Evolutionary conservation across 345 rosid species (phyloP), one percentile per base, ranked within the genome.

Genomic region (Limnanthes douglasii): DNA sequence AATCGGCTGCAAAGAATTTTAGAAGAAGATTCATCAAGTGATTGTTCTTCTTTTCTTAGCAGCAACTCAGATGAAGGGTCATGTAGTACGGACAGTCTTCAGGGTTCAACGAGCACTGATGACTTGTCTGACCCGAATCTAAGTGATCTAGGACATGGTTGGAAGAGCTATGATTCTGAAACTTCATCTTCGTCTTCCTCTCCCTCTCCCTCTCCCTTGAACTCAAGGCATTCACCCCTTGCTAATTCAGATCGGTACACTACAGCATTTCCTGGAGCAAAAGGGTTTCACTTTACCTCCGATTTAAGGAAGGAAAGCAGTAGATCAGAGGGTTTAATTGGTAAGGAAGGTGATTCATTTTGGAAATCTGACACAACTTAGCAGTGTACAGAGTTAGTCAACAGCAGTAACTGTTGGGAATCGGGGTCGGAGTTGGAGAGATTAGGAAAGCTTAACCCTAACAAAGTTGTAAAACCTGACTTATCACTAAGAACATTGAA

Each of bases 1-100:
- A 71, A 62, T 26, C 68, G 50, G 37, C 63, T 81, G 36, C 77
- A 62, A 45, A 71, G 42, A 57, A 71, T 78, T 37, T 54, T 73
- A 21, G 90, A 65, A 66, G 92, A 67, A 30, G 99, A 92, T 57
- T 78, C 90, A 3, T 69, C 78, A 1, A 85, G 96, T 39, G 99
- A 92, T 55, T 73, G 54, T 57, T 81, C 71, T 36, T 90, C 94
- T 31, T 73, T 85, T 20, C 56, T 84, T 21, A 69, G 93, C 63
- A 78, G 72, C 64, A 76, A 69, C 48, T 85, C 96, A 0, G 96
- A 81, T 48, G 86, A 81, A 59, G 77, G 90, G 28, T 78, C 93
- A 11, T 77, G 77, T 66, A 77, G 94, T 60, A 78, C 96, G 2
- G 90, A 85, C 12, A 75, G 86, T 56, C 73, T 70, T 37, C 68